Evolutionary conservation across 2,329 filamentous ascomycete species (phyloP).

Genomic region (Arthrobotrys iridis): DNA sequence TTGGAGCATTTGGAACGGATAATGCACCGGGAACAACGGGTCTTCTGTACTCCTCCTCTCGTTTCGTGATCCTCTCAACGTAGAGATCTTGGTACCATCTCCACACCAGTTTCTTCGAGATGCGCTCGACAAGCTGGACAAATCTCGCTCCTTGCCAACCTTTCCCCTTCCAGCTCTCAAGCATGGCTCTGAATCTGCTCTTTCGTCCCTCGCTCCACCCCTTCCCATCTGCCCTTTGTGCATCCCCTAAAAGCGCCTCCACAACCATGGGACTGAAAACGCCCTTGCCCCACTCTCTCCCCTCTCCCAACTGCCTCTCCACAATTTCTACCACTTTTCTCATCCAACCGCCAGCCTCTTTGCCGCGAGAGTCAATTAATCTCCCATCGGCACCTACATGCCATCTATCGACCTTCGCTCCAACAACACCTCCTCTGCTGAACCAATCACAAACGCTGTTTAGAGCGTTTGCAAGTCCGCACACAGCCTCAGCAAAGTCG

Average conservation of each 20-base stretch:
- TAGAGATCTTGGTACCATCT: slow-evolving; percentile 89
- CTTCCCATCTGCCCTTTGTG: slow-evolving; percentile 62
- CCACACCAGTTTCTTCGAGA: slow-evolving; percentile 79
- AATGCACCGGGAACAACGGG: slow-evolving; percentile 78
- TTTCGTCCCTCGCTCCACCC: slow-evolving; percentile 60
- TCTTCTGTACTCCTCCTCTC: slow-evolving; percentile 72
- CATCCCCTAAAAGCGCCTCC: slow-evolving; percentile 65
- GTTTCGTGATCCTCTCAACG: slow-evolving; percentile 69
- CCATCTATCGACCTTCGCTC: slow-evolving; percentile 83
- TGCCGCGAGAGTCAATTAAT: slow-evolving; percentile 76
- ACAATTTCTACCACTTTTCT: slow-evolving; percentile 92
- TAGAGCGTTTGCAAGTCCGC: slow-evolving; percentile 89
- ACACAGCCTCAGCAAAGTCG: slow-evolving; percentile 95
- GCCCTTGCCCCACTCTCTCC: slow-evolving; percentile 84
- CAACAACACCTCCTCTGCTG: slow-evolving; percentile 83
- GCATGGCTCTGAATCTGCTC: slow-evolving; percentile 60
- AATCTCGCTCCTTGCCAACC: slow-evolving; percentile 90
- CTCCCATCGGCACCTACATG: slow-evolving; percentile 88
- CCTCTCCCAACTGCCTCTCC: slow-evolving; percentile 83
- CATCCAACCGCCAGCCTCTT: slow-evolving; percentile 79
- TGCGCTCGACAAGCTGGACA: slow-evolving; percentile 83
- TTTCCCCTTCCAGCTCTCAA: slow-evolving; percentile 73
- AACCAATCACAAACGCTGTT: slow-evolving; percentile 97
- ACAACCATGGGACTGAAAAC: slow-evolving; percentile 70
- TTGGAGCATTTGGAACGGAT: slow-evolving; percentile 85